A percentile compares a stretch with the other conserved stretches of the same genome.
phyloP scores from a whole-genome alignment of 1,284 basidiomycete genomes.

The Phenoliferia sp. region DNA sequence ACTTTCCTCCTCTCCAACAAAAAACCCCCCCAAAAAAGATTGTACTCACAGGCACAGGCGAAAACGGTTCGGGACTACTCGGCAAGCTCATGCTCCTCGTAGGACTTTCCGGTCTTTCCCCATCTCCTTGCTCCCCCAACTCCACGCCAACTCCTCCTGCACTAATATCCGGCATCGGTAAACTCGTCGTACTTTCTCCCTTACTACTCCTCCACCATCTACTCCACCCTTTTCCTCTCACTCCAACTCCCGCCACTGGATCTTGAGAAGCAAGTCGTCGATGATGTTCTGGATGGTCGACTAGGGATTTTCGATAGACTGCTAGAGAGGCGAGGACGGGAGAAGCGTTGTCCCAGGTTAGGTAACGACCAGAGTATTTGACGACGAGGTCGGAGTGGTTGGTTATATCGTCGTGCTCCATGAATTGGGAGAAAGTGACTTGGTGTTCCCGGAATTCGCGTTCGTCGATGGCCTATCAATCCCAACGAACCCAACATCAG shows the following conservation, averaged over 20 bases:
- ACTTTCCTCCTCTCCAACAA: too few relatives aligned
- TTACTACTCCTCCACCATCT: conserved; percentile 23
- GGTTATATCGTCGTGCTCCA: conserved; percentile 47
- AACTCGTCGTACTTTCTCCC: too few relatives aligned
- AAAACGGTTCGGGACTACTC: too few relatives aligned
- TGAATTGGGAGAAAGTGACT: conserved; percentile 50
- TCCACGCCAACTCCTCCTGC: too few relatives aligned
- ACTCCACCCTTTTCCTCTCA: conserved; percentile 22
- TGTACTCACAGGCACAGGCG: background rate
- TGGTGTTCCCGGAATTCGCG: conserved; percentile 45
- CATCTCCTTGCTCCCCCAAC: too few relatives aligned
- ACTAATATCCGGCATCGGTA: too few relatives aligned
- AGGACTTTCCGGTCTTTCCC: too few relatives aligned
- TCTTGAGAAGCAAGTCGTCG: too few relatives aligned
- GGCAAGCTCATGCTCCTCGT: too few relatives aligned
- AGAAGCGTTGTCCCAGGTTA: conserved; percentile 50
- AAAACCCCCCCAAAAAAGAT: too few relatives aligned
- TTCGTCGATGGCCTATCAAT: conserved; percentile 34
- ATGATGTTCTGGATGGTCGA: conserved; percentile 35
- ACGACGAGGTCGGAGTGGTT: conserved; percentile 50
- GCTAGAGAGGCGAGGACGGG: conserved; percentile 50
- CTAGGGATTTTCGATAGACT: conserved; percentile 46
- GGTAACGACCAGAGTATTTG: conserved; percentile 46
- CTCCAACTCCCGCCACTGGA: background rate
- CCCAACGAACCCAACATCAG: background rate